phyloP scores from a whole-genome alignment of 2,329 filamentous ascomycete genomes.

The Gliomastix tumulicola region DNA sequence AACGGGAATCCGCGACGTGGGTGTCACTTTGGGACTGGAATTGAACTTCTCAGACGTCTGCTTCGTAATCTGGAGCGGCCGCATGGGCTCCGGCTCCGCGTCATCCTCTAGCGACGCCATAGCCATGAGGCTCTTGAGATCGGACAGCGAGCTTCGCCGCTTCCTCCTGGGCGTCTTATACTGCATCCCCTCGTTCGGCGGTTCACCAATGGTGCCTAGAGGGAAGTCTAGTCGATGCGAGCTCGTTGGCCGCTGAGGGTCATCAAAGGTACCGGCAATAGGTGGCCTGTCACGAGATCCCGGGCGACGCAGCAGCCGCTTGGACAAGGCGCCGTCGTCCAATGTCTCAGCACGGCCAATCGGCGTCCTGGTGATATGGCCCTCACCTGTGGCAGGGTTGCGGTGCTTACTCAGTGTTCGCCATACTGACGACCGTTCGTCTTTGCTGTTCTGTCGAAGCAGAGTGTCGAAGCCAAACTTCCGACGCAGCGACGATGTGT shows the following conservation, averaged over 20 bases:
- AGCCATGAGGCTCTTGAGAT: constrained; percentile 65
- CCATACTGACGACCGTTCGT: constrained; percentile 72
- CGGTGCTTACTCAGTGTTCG: constrained; percentile 82
- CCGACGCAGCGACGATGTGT: constrained; percentile 76
- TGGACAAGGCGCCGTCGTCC: constrained; percentile 51
- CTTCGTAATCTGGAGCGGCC: constrained; percentile 45
- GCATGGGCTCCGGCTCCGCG: constrained; percentile 20
- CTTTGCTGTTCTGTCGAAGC: constrained; percentile 73
- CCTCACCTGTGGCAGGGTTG: constrained; percentile 51
- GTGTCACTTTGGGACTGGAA: constrained; percentile 36
- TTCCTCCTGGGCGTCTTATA: constrained; percentile 59
- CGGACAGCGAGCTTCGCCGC: constrained; percentile 84
- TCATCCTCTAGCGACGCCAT: constrained; percentile 42
- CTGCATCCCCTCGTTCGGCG: constrained; percentile 32
- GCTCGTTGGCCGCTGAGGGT: constrained; percentile 47
- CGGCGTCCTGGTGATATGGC: constrained; percentile 60
- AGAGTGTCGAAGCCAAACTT: constrained; percentile 77
- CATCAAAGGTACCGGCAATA: constrained; percentile 56
- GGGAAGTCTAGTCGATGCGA: constrained; percentile 48
- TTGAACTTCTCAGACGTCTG: constrained; percentile 51
- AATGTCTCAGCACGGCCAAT: constrained; percentile 70
- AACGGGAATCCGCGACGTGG: constrained; percentile 44
- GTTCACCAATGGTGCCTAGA: constrained; percentile 54
- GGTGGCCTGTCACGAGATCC: constrained; percentile 54
- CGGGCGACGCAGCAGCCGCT: constrained; percentile 34